Base-by-base conservation (phyloP, 2,329 filamentous ascomycete genomes). In the Cercospora berteroae region DNA sequence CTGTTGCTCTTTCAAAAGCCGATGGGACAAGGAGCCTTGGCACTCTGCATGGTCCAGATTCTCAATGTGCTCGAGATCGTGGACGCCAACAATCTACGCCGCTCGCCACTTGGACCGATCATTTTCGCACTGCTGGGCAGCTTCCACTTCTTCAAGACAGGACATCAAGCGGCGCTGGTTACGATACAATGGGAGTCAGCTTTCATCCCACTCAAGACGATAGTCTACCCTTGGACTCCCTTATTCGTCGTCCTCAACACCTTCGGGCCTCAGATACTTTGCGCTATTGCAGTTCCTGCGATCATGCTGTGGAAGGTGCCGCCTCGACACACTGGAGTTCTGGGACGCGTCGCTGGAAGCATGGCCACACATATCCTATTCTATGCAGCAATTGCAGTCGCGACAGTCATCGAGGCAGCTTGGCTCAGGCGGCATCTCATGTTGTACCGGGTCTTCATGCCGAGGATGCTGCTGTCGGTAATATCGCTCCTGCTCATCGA, bases 121-220 rank as follows among this genome's bases (percentile, higher is more conserved):
- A 85, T 96, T 70, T 86, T 98, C 27, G 94, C 89, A 10, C 81
- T 98, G n/a, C 87, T 99, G 0, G 95, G 94, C 67, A 93, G 91
- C 75, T 96, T 94, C 80, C 90, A 97, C 82, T 99, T 89, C 83
- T 99, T 99, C 87, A 97, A 96, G 77, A 99, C 95, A 0, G 95
- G 95, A 69, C 95, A 99, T 79, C 94, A 98, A 80, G 94, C 94
- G 12, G 90, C 89, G 0, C 86, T 97, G 25, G 87, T 89, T 72
- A 92, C 89, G 71, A 94, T 99, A 76, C 95, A 99, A 77, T 99
- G 95, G 95, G 95, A 99, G 81, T 87, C 88, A 20, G 94, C 93
- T 3, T 99, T 99, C 80, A 92, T 99, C 72, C 91, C 94, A 0
- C 85, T 98, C 7, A 88, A 90, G 67, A 88, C 87, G 5, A 87